Conservation (phyloP, 352 stramenopile species). For the Blastocystis hominis region DNA sequence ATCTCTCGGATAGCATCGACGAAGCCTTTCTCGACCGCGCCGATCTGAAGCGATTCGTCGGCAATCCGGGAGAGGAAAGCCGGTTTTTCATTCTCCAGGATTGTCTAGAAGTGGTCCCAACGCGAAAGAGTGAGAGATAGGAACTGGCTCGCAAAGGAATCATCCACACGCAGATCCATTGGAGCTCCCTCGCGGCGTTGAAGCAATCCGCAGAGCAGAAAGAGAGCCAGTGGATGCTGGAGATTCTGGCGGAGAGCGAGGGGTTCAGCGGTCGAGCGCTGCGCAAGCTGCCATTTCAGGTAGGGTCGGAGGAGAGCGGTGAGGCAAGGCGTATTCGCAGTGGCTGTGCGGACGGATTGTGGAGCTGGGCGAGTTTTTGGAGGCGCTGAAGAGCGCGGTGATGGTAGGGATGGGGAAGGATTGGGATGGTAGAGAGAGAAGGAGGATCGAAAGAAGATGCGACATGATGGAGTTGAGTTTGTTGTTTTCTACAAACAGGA, state of each 20-base stretch:
- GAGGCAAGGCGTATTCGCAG: background rate
- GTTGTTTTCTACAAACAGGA: conserved; percentile 2
- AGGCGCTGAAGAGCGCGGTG: background rate
- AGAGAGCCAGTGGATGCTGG: background rate
- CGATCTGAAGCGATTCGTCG: conserved; percentile 77
- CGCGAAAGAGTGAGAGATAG: background rate
- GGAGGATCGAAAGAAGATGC: background rate
- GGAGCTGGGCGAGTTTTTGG: conserved; percentile 10
- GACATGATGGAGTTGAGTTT: background rate
- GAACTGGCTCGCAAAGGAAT: conserved; percentile 19
- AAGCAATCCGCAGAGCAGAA: background rate
- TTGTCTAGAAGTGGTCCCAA: conserved; percentile 67
- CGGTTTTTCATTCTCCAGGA: conserved; percentile 74
- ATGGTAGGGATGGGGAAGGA: background rate
- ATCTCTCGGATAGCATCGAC: conserved; percentile 80
- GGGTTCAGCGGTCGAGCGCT: conserved; percentile 71
- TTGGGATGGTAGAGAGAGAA: background rate
- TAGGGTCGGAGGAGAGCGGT: background rate
- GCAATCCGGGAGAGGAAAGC: conserved; percentile 60
- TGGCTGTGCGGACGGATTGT: conserved; percentile 9
- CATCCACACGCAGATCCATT: background rate
- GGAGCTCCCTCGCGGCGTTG: background rate
- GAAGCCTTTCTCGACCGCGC: conserved; percentile 80
- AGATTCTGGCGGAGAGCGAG: conserved; percentile 63
- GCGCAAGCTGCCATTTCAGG: conserved; percentile 75